Evolutionary conservation across 148 eudicot genomes (phyloP).

Genomic region (Drosera capensis): DNA sequence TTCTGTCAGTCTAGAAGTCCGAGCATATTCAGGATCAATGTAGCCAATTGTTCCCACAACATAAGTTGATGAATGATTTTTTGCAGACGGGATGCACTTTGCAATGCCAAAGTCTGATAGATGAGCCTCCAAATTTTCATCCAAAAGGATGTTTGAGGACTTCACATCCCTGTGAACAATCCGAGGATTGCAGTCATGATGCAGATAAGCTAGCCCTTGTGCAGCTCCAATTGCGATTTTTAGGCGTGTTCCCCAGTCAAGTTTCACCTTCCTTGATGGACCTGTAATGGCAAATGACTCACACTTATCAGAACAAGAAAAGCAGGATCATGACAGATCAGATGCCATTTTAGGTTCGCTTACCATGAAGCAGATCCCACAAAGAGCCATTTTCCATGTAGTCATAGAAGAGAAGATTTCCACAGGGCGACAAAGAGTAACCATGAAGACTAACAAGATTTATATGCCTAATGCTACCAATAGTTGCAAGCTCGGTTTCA

Average conservation of each 20-base stretch:
- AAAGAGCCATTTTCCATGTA: slow-evolving; percentile 73
- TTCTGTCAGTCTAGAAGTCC: slow-evolving; percentile 51
- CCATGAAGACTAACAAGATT: slow-evolving; percentile 61
- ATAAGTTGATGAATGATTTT: slow-evolving; percentile 51
- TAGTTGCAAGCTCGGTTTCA: slow-evolving; percentile 53
- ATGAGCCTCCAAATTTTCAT: slow-evolving; percentile 52
- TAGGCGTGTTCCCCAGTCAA: slow-evolving; percentile 61
- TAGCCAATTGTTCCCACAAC: slow-evolving; percentile 65
- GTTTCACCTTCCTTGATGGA: slow-evolving; percentile 44
- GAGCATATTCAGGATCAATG: slow-evolving; percentile 69
- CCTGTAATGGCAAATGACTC: slow-evolving; percentile 15
- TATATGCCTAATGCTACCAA: slow-evolving; percentile 57
- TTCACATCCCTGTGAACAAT: slow-evolving; percentile 67
- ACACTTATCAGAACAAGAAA: too few species aligned
- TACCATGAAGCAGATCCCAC: slow-evolving; percentile 73
- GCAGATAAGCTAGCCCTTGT: slow-evolving; percentile 64
- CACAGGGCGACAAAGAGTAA: slow-evolving; percentile 41
- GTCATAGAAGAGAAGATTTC: slow-evolving; percentile 61
- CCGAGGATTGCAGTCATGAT: slow-evolving; percentile 59
- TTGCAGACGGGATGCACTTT: slow-evolving; percentile 35
- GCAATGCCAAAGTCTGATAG: slow-evolving; percentile 67
- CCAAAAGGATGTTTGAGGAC: slow-evolving; percentile 57
- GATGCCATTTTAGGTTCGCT: too few species aligned
- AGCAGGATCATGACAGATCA: too few species aligned
- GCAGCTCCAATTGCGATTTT: slow-evolving; percentile 65